A percentile compares a stretch with the other conserved stretches of the same genome.
Conservation (phyloP, 2,329 filamentous ascomycete species). For the Aspergillus fumigatiaffinis region DNA sequence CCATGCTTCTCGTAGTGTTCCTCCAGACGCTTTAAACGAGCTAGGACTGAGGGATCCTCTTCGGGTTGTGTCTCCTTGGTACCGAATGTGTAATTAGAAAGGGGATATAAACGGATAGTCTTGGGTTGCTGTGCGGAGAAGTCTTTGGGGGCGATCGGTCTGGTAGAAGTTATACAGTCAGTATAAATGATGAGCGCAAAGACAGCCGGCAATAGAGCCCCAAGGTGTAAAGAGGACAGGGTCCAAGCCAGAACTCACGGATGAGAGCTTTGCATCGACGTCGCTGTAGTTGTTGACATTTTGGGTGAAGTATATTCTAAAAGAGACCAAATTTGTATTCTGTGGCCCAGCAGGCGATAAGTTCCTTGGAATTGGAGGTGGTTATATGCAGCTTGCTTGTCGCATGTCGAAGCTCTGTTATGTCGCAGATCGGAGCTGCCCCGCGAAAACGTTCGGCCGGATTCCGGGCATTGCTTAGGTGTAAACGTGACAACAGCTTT, state of each 20-base stretch:
- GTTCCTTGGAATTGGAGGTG: background rate
- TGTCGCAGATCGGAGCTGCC: slow-evolving; percentile 1
- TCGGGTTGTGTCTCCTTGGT: slow-evolving; percentile 98
- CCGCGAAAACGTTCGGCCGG: slow-evolving; percentile 30
- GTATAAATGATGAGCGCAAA: background rate
- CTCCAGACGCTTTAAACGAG: slow-evolving; percentile 87
- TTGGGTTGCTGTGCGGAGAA: slow-evolving; percentile 88
- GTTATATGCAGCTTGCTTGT: slow-evolving; percentile 4
- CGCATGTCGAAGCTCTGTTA: slow-evolving; percentile 1
- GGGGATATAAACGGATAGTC: slow-evolving; percentile 85
- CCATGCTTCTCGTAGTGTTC: slow-evolving; percentile 89
- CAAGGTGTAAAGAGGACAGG: background rate
- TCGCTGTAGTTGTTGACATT: slow-evolving; percentile 83
- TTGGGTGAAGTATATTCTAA: background rate
- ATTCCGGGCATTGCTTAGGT: slow-evolving; percentile 3
- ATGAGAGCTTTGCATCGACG: slow-evolving; percentile 70
- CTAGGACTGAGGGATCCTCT: slow-evolving; percentile 92
- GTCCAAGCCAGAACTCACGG: slow-evolving; percentile 45
- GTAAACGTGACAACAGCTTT: background rate
- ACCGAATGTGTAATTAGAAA: slow-evolving; percentile 98
- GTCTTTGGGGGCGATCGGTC: slow-evolving; percentile 70
- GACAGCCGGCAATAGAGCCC: slow-evolving; percentile 1
- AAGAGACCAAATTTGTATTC: background rate
- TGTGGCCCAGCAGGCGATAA: background rate
- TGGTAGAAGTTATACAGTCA: slow-evolving; percentile 24